phyloP scores from a whole-genome alignment of 2,329 filamentous ascomycete species.

The Trichophyton equinum region DNA sequence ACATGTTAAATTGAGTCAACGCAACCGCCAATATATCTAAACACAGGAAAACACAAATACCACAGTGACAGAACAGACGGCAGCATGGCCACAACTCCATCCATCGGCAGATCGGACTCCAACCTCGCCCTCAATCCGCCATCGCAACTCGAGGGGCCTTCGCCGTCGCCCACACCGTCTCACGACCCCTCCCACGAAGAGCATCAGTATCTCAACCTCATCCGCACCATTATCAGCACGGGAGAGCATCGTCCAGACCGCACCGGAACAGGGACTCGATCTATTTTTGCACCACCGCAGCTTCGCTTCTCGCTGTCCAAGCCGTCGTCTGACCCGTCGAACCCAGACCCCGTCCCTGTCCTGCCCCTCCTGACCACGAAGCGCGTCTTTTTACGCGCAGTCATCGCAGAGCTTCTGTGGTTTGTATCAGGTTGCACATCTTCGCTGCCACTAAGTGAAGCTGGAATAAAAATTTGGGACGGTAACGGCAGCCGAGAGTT shows the following conservation, averaged over 20 bases:
- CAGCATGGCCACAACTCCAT: background rate
- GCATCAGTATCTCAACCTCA: conserved; percentile 82
- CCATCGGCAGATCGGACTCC: background rate
- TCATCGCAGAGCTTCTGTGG: conserved; percentile 90
- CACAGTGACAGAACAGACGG: background rate
- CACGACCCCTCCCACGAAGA: conserved; percentile 56
- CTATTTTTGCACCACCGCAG: conserved; percentile 74
- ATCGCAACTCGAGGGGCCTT: background rate
- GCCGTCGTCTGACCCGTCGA: conserved; percentile 22
- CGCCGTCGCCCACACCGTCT: conserved; percentile 8
- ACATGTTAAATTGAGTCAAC: background rate
- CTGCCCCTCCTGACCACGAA: conserved; percentile 95
- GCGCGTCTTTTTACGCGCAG: conserved; percentile 81
- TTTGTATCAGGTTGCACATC: conserved; percentile 80
- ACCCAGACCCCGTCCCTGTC: conserved; percentile 41
- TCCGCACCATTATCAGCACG: conserved; percentile 65
- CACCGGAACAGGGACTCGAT: conserved; percentile 85
- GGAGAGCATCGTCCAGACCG: conserved; percentile 86
- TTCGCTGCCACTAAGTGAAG: conserved; percentile 59
- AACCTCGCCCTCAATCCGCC: background rate
- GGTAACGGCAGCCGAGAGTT: conserved; percentile 86
- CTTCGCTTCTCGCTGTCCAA: conserved; percentile 75
- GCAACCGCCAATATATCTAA: background rate
- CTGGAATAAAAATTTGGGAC: conserved; percentile 95
- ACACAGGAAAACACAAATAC: background rate